phyloP scores from a whole-genome alignment of 441 rosid genomes.

The Macaranga tanarius region DNA sequence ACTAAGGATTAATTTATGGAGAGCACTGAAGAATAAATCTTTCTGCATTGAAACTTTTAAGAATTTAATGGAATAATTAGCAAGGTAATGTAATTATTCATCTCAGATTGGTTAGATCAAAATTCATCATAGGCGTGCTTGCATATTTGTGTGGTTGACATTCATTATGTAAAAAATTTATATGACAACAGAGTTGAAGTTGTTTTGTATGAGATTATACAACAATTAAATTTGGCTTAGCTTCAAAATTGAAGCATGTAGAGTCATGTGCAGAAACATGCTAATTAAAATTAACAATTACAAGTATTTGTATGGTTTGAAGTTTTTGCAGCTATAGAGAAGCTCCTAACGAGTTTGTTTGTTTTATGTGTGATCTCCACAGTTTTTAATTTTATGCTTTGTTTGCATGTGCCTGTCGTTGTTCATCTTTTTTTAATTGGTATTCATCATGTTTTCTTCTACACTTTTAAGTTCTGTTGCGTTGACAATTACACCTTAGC shows the following conservation, averaged over 20 bases:
- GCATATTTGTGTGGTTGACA: neutral
- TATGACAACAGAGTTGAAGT: neutral
- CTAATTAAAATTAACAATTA: neutral
- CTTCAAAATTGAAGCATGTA: neutral
- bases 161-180: neutral
- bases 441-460: neutral
- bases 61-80: neutral
- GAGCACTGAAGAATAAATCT: too few species aligned
- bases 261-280: neutral
- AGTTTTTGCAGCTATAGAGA: neutral
- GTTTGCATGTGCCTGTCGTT: neutral
- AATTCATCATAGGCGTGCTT: neutral
- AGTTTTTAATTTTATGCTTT: conserved; percentile 1
- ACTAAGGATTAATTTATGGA: too few species aligned
- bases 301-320: neutral
- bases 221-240: neutral
- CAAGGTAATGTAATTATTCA: neutral
- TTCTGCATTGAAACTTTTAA: too few species aligned
- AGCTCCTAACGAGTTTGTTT: neutral
- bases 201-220: neutral
- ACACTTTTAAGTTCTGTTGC: neutral
- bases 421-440: neutral
- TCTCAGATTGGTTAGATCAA: neutral
- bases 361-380: neutral
- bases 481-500: neutral